phyloP scores from a whole-genome alignment of 257 asterid genomes.

The Solanum clarkiae region DNA sequence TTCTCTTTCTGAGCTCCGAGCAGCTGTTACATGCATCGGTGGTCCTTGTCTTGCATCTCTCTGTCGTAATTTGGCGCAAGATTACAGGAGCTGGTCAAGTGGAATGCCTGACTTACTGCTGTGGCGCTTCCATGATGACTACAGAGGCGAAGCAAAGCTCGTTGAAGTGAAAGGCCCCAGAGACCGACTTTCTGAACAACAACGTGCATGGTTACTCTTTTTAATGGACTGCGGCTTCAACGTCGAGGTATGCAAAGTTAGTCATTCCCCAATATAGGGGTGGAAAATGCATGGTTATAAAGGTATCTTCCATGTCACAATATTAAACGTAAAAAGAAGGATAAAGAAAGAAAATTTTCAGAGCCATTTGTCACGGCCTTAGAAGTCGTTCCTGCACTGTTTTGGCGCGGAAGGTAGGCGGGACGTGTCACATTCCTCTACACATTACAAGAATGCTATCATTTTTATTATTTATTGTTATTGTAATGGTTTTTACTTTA shows the following conservation, averaged over 20 bases:
- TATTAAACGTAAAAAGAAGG: background rate
- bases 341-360: background rate
- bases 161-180: slow-evolving; percentile 96
- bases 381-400: too few species aligned
- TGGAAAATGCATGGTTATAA: background rate
- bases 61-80: slow-evolving; percentile 82
- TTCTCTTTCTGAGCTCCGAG: slow-evolving; percentile 52
- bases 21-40: slow-evolving; percentile 76
- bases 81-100: slow-evolving; percentile 89
- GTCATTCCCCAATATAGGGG: slow-evolving; percentile 8
- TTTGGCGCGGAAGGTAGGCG: too few species aligned
- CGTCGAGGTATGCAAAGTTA: slow-evolving; percentile 84
- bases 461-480: background rate
- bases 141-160: slow-evolving; percentile 86
- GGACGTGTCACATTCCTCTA: too few species aligned
- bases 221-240: slow-evolving; percentile 70
- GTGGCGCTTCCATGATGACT: slow-evolving; percentile 73
- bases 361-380: too few species aligned
- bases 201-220: slow-evolving; percentile 86
- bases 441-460: background rate
- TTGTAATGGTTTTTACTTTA: background rate
- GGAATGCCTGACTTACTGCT: slow-evolving; percentile 94
- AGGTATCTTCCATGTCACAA: background rate
- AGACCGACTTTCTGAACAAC: slow-evolving; percentile 91
- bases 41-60: slow-evolving; percentile 63